These are phyloP conservation scores for Pleurotus ostreatus DNA, from an alignment of 768 basidiomycete species.

Conservation along the genomic window DNA sequence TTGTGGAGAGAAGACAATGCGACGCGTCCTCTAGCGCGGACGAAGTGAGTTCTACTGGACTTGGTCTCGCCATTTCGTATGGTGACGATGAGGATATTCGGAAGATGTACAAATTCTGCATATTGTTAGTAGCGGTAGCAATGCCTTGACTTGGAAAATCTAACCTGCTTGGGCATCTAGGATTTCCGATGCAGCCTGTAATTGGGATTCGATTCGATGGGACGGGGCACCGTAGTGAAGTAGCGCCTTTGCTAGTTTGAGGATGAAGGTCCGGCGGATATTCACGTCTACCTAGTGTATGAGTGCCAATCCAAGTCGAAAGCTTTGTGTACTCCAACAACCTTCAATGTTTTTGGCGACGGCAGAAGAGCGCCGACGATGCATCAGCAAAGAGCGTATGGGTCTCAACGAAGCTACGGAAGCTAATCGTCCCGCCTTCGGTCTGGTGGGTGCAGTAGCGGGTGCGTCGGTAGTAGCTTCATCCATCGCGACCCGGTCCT, in stretches of 20 bases:
- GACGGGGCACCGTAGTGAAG: constrained; percentile 94
- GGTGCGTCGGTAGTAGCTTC: neutral
- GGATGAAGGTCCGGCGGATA: constrained; percentile 65
- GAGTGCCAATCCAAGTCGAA: no score
- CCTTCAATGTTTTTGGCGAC: constrained; percentile 47
- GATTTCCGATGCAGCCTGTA: constrained; percentile 73
- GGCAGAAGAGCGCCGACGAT: constrained; percentile 26
- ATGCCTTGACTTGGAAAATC: constrained; percentile 7
- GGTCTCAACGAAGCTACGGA: constrained; percentile 12
- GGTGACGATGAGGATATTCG: constrained; percentile 75
- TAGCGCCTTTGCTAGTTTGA: constrained; percentile 83
- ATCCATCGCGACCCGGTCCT: neutral
- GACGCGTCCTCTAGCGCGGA: constrained; percentile 76
- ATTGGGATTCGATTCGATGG: constrained; percentile 87
- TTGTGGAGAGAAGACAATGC: constrained; percentile 79
- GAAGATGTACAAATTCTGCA: constrained; percentile 78
- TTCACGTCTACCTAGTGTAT: constrained; percentile 31
- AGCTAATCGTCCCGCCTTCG: neutral
- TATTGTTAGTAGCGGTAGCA: neutral
- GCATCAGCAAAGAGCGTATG: constrained; percentile 24
- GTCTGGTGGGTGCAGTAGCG: neutral
- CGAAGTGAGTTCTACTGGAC: constrained; percentile 77
- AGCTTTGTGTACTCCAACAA: constrained; percentile 12
- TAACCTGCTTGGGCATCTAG: constrained; percentile 69
- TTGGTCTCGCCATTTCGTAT: constrained; percentile 71